Evolutionary conservation across 176 grass and related monocot species (phyloP).

Genomic region (Carex parvula): DNA sequence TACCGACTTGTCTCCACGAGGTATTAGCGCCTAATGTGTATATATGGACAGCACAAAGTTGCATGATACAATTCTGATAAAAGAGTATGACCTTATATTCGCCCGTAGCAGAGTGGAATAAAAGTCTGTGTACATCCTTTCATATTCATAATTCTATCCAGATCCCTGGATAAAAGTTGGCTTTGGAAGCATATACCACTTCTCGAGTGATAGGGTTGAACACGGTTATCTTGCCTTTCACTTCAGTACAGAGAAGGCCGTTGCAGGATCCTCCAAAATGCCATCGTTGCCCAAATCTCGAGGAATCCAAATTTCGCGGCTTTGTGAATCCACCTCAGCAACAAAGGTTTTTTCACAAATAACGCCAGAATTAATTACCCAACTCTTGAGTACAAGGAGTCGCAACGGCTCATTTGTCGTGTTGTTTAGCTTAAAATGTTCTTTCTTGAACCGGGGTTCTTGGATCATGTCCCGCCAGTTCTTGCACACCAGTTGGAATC

Average conservation of each 20-base stretch:
- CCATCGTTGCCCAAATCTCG: neutral
- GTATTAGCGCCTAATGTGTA: neutral
- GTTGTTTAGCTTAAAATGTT: neutral
- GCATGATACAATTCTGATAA: neutral
- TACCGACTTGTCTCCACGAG: neutral
- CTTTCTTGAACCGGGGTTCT: neutral
- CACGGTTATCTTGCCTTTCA: neutral
- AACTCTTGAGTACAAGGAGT: neutral
- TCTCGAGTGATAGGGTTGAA: neutral
- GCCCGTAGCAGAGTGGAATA: neutral
- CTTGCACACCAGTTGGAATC: neutral
- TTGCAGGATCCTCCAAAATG: slow-evolving; percentile 4
- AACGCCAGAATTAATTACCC: neutral
- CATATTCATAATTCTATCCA: neutral
- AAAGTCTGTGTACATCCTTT: neutral
- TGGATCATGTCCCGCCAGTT: neutral
- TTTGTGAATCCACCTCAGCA: neutral
- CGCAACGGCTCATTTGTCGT: neutral
- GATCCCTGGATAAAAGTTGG: neutral
- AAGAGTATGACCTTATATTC: slow-evolving; percentile 5
- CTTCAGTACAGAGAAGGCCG: neutral
- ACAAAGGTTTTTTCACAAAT: neutral
- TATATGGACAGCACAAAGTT: neutral
- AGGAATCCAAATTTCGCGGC: neutral
- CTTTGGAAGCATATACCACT: neutral